Percentiles rank a stretch among this genome's conserved stretches.
phyloP scores from a whole-genome alignment of 2,329 filamentous ascomycete genomes.

The Graphiopsis chlorocephala region DNA sequence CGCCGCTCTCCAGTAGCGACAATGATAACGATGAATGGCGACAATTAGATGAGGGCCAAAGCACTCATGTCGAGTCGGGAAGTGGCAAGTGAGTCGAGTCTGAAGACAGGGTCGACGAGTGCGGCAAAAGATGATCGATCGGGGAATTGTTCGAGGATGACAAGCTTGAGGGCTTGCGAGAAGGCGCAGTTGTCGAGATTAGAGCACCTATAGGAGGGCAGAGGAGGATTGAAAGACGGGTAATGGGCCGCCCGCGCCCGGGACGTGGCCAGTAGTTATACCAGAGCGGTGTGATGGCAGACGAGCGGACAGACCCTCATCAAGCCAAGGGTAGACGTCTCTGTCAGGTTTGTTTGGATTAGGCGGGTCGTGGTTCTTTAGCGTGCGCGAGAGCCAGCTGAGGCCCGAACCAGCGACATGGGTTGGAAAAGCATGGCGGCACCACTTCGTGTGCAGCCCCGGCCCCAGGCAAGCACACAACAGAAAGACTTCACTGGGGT shows the following conservation, averaged over 20 bases:
- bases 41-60: background rate
- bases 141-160: conserved; percentile 1
- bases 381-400: conserved; percentile 14
- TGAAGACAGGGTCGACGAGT: conserved; percentile 3
- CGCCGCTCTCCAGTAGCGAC: conserved; percentile 14
- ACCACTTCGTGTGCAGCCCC: conserved; percentile 12
- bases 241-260: conserved; percentile 15
- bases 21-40: background rate
- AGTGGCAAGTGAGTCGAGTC: background rate
- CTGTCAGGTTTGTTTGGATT: conserved; percentile 16
- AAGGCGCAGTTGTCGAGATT: conserved; percentile 11
- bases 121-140: background rate
- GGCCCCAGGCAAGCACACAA: conserved; percentile 10
- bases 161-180: background rate
- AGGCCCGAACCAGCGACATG: conserved; percentile 14
- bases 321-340: conserved; percentile 9
- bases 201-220: conserved; percentile 9
- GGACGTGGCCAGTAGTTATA: conserved; percentile 14
- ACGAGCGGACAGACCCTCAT: conserved; percentile 8
- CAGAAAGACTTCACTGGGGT: conserved; percentile 10
- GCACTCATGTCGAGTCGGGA: conserved; percentile 6
- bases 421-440: conserved; percentile 15
- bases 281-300: conserved; percentile 14
- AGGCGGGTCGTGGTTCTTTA: conserved; percentile 15
- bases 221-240: conserved; percentile 11